phyloP scores from a whole-genome alignment of 176 grass and related monocot genomes.

The Olyra latifolia region DNA sequence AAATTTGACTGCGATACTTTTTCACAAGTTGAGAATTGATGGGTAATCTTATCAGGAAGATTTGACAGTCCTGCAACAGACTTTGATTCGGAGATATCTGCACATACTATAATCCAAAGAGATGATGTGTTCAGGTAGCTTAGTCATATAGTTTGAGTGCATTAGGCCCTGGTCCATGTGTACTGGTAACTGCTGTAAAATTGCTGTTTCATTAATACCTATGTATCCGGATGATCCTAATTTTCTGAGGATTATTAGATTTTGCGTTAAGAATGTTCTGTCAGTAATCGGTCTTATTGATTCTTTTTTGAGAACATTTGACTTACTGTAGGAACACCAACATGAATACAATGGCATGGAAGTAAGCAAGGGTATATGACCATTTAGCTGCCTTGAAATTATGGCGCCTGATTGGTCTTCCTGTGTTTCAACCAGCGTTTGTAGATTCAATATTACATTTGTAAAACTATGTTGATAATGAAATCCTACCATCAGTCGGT shows the following conservation, averaged over 20 bases:
- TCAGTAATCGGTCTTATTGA: conserved; percentile 16
- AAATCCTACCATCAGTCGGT: neutral
- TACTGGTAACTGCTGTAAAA: conserved; percentile 40
- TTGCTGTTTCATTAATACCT: conserved; percentile 13
- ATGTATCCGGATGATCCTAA: conserved; percentile 22
- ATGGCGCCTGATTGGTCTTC: neutral
- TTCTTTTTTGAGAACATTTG: neutral
- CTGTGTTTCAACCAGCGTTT: neutral
- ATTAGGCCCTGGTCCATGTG: conserved; percentile 24
- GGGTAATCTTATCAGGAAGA: conserved; percentile 36
- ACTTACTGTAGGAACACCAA: neutral
- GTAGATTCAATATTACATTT: neutral
- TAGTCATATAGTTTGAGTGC: conserved; percentile 46
- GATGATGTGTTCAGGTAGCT: conserved; percentile 42
- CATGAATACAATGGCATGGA: conserved; percentile 1
- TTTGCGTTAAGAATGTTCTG: conserved; percentile 14
- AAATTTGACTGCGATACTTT: conserved; percentile 24
- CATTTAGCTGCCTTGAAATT: neutral
- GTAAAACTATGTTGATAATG: neutral
- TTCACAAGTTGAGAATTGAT: conserved; percentile 10
- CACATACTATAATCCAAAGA: conserved; percentile 51
- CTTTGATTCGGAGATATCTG: conserved; percentile 44
- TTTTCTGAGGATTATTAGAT: conserved; percentile 25
- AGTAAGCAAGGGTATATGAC: neutral
- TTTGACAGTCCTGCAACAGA: conserved; percentile 32